These are phyloP conservation scores for Amanita exitialis DNA, from an alignment of 768 basidiomycete species.

Conservation along the genomic window DNA sequence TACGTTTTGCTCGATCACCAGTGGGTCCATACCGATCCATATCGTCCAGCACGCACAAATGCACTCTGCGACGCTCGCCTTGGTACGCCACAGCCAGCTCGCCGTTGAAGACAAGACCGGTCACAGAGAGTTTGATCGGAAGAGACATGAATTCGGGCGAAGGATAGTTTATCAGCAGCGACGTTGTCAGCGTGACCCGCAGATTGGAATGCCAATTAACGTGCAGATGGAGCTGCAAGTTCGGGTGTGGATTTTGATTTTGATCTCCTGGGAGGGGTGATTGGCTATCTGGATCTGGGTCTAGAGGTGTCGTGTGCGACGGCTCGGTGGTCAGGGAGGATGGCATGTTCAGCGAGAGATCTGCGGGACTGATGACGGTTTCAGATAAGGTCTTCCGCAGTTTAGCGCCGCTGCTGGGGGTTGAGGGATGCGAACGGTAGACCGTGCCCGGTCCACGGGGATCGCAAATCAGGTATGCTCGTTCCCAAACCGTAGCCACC, in stretches of 20 bases:
- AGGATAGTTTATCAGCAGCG: conserved; percentile 94
- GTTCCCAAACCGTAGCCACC: neutral
- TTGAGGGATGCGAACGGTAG: neutral
- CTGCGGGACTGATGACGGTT: neutral
- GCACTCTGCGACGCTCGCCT: conserved; percentile 69
- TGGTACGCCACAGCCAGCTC: conserved; percentile 91
- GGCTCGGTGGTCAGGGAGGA: conserved; percentile 14
- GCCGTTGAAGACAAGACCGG: conserved; percentile 76
- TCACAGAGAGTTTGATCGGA: conserved; percentile 90
- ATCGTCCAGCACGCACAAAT: conserved; percentile 84
- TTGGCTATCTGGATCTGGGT: conserved; percentile 8
- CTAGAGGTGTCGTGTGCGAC: conserved; percentile 10
- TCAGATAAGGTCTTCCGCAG: neutral
- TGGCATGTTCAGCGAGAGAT: neutral
- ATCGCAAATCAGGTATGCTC: conserved; percentile 5
- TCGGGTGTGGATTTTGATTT: conserved; percentile 37
- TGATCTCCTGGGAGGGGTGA: conserved; percentile 13
- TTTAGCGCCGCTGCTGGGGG: neutral
- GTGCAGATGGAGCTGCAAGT: conserved; percentile 84
- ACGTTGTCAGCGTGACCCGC: conserved; percentile 82
- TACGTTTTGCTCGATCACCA: conserved; percentile 39
- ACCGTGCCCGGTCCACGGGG: neutral
- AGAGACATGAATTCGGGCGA: conserved; percentile 95
- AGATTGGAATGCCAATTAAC: conserved; percentile 84
- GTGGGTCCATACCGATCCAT: conserved; percentile 78